Evolutionary conservation across 805 yeast species (phyloP), one percentile per base, ranked within the genome.

Genomic region (Metschnikowia borealis): DNA sequence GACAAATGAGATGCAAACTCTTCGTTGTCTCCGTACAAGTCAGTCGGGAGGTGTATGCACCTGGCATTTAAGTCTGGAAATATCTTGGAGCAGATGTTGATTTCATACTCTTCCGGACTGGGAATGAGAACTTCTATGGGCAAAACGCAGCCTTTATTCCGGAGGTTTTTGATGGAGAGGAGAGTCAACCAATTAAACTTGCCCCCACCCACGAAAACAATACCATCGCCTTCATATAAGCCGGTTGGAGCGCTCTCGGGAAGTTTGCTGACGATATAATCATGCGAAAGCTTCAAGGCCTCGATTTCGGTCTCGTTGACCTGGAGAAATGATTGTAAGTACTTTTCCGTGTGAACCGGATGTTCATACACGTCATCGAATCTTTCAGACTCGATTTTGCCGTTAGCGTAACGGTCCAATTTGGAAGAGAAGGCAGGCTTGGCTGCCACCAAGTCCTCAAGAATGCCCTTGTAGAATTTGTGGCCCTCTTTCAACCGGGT

Each of bases 41-140:
- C 64, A 26, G 62, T 56, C 2, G 74, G 75, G 50, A 73, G 59
- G 54, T 62, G 67, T 17, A 73, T 67, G 53, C 77, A 73, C 46
- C 63, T 58, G 13, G 78, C 76, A 49, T 67, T 62, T 53, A 70
- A 62, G 5, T 67, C 62, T 1, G 77, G 77, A 38, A 73, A 69
- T 0, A 70, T 62, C 17, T 66, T 60, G 7, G 66, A 65, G 59
- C 78, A 73, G 47, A 83, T 74, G 50, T 84, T 86, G 35, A 81
- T 75, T 60, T 88, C 94, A 60, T 81, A 87, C 60, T 87, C 94
- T 32, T 78, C 78, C 18, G 75, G 71, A 36, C 80, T 77, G 7
- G 96, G 95, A 55, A 90, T 81, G 56, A 88, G 77, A 8, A 90
- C 86, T 71, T 90, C 97, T 18, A 90, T 82, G 0, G 97, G 96